Percentiles rank a stretch among this genome's conserved stretches.
Evolutionary conservation across 2,329 filamentous ascomycete species (phyloP).

Genomic region (Fusarium haematococcum): DNA sequence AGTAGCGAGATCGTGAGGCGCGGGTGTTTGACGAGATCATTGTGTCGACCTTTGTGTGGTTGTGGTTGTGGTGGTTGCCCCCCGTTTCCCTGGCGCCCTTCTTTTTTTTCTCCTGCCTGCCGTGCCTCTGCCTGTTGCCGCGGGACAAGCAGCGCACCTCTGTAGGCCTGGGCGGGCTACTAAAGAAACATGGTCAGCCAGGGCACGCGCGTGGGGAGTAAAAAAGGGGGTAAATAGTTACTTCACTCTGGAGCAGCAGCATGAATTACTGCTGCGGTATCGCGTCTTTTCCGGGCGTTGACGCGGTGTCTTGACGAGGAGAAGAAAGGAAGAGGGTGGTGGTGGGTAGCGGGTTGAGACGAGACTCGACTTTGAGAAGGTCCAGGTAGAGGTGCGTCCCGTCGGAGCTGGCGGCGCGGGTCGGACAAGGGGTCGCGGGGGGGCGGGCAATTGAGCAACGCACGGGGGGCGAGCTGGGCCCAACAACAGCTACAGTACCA

Average conservation of each 20-base stretch:
- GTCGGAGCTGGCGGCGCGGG: constrained; percentile 38
- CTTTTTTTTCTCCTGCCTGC: constrained; percentile 23
- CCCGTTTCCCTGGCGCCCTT: constrained; percentile 25
- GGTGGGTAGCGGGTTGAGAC: constrained; percentile 35
- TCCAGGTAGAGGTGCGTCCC: neutral
- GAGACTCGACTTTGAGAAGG: constrained; percentile 31
- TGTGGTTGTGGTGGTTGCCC: constrained; percentile 20
- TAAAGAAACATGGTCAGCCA: constrained; percentile 30
- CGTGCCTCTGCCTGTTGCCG: constrained; percentile 36
- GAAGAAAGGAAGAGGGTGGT: constrained; percentile 39
- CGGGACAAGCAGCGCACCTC: constrained; percentile 48
- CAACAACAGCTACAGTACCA: neutral
- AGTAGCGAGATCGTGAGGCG: constrained; percentile 67
- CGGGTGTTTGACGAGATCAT: constrained; percentile 60
- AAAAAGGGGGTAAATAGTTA: constrained; percentile 30
- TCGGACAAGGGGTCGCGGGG: constrained; percentile 33
- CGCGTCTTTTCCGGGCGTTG: constrained; percentile 46
- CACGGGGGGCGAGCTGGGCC: neutral
- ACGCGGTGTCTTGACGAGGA: constrained; percentile 48
- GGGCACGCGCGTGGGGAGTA: neutral
- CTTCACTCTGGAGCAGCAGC: constrained; percentile 47
- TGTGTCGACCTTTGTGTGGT: constrained; percentile 25
- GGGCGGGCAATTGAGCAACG: constrained; percentile 14
- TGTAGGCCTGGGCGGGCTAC: constrained; percentile 40
- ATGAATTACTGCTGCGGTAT: constrained; percentile 48